These are phyloP conservation scores for Spergularia bocconei DNA, from an alignment of 148 eudicot genomes.

Conservation along the genomic window DNA sequence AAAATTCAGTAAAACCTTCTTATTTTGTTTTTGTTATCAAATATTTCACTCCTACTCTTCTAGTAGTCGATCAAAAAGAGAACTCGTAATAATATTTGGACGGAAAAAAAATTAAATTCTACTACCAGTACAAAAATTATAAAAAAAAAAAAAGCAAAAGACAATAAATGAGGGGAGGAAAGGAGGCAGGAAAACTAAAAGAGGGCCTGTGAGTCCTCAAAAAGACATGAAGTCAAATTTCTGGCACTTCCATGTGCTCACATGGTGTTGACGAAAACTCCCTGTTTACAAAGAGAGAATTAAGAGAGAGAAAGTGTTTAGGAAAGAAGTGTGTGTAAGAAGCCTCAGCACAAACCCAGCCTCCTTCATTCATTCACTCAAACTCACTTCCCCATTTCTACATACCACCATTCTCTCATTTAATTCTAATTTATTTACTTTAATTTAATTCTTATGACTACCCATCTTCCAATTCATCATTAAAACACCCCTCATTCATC, in stretches of 20 bases:
- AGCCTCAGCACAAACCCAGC: no score
- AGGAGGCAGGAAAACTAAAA: conserved; percentile 17
- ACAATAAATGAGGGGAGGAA: conserved; percentile 24
- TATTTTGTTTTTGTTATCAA: no score
- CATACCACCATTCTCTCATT: no score
- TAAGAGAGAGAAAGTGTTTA: not conserved
- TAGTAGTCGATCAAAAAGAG: no score
- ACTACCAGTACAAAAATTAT: no score
- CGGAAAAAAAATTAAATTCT: not conserved
- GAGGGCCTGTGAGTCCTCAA: conserved; percentile 22
- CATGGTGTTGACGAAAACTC: conserved; percentile 28
- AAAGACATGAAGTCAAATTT: conserved; percentile 33
- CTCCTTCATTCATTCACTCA: no score
- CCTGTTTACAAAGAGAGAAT: not conserved
- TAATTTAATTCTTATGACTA: not conserved
- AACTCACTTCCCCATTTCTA: no score
- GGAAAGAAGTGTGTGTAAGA: no score
- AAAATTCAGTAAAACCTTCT: no score
- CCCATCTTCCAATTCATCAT: not conserved
- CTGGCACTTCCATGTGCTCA: conserved; percentile 41
- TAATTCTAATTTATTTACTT: not conserved
- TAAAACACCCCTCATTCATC: not conserved
- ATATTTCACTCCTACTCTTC: no score
- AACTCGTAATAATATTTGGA: not conserved
- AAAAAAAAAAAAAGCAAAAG: not conserved